Conservation (phyloP, 1,284 basidiomycete species). For the Ganoderma lucidum region DNA sequence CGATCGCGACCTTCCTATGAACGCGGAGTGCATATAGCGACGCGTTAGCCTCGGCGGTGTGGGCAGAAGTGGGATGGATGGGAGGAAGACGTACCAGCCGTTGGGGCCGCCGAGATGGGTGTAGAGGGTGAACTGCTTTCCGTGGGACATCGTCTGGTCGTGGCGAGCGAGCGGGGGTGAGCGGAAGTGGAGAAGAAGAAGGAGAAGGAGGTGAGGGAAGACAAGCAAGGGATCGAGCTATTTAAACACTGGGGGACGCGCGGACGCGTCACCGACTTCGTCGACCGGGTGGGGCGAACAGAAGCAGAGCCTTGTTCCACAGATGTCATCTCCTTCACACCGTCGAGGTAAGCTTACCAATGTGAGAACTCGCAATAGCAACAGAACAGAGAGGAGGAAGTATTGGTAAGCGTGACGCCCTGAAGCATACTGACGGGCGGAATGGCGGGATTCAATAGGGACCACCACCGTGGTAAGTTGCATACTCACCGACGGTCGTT, state of each 20-base stretch:
- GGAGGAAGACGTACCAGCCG: constrained; percentile 18
- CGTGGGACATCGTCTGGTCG: constrained; percentile 11
- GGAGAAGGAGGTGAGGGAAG: no score
- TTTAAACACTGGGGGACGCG: neutral
- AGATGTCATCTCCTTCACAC: neutral
- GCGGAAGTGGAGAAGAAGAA: neutral
- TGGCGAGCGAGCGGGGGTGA: neutral
- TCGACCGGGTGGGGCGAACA: neutral
- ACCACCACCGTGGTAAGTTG: no score
- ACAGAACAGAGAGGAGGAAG: no score
- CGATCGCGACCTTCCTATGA: constrained; percentile 40
- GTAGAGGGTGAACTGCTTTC: constrained; percentile 19
- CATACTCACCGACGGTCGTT: no score
- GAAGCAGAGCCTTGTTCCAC: neutral
- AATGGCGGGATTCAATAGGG: no score
- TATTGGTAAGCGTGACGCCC: neutral
- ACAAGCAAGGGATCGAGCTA: neutral
- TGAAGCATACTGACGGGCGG: neutral
- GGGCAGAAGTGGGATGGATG: no score
- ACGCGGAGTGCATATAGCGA: neutral
- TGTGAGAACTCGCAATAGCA: no score
- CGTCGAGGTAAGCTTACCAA: no score
- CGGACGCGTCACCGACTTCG: no score
- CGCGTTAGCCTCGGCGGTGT: neutral
- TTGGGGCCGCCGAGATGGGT: constrained; percentile 15